Evolutionary conservation across 2,329 filamentous ascomycete species (phyloP), one percentile per base, ranked within the genome.

Genomic region (Basipetospora chlamydospora): DNA sequence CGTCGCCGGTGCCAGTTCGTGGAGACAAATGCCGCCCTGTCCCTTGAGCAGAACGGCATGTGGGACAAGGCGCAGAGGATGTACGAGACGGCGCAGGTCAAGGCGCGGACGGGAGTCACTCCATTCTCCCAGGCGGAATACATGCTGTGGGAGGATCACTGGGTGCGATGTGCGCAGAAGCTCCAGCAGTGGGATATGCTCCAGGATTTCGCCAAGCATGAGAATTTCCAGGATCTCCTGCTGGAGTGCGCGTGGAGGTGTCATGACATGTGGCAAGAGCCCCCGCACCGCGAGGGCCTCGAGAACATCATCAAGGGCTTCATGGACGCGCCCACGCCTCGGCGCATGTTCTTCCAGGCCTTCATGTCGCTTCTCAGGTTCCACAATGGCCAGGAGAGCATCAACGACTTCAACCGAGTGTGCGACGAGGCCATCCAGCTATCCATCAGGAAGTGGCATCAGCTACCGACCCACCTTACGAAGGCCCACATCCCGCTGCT

Each of bases 101-200:
- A 96, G 56, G 90, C 92, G 30, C 76, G 92, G 32, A 96, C 88
- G 1, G 90, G 87, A 35, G 84, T 88, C n/a, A 76, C 96, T 42
- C 88, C 90, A 0, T 96, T 95, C 56, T 94, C 88, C 1, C 83
- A 92, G 48, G 86, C 80, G 22, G 90, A 99, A 57, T 99, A 99
- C 58, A 95, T 93, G 73, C 71, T 99, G 1, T 99, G 90, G 90
- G 90, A 99, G 58, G 90, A 99, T 52, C 92, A 98, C 49, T 99
- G 90, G 90, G 79, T 98, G 28, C 70, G 95, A 34, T 98, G 90
- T 55, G 90, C 88, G 0, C 86, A 96, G 59, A 98, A 98, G 60
- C 67, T 99, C 31, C 92, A 98, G 55, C 92, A 98, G 53, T 99
- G 90, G 90, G 90, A 99, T 49, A 88, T 99, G 39, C 59, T 99